phyloP scores from a whole-genome alignment of 495 filamentous ascomycete species.

The Neurospora sp. region DNA sequence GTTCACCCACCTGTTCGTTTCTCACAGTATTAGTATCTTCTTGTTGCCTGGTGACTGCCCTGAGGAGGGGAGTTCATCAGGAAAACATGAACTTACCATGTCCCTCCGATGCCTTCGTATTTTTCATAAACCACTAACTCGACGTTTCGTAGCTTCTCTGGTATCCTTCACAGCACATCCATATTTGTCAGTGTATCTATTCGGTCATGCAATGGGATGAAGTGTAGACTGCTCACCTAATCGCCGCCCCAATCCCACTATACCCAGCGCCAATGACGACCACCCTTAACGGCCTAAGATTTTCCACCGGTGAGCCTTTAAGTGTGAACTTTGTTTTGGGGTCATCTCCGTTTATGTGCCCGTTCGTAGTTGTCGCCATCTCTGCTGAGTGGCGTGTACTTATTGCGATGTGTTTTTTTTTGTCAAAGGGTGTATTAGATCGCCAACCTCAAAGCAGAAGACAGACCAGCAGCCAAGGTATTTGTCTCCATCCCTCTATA shows the following conservation, averaged over 20 bases:
- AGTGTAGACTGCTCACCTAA: constrained; percentile 11
- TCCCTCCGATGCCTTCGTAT: constrained; percentile 31
- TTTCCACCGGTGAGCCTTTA: constrained; percentile 35
- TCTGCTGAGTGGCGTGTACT: not conserved
- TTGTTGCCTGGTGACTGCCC: not conserved
- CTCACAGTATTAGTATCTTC: not conserved
- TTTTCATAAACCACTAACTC: constrained; percentile 36
- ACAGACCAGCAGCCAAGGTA: not conserved
- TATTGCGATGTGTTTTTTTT: not conserved
- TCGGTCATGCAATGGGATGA: not conserved
- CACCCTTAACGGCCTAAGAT: constrained; percentile 35
- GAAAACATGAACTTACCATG: constrained; percentile 21
- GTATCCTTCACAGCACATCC: constrained; percentile 19
- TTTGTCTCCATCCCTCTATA: not conserved
- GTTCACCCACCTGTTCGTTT: constrained; percentile 25
- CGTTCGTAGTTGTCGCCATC: not conserved
- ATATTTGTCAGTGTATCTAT: constrained; percentile 8
- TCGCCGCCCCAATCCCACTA: constrained; percentile 37
- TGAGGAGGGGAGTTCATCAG: not conserved
- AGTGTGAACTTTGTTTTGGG: constrained; percentile 15
- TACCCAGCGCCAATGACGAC: constrained; percentile 40
- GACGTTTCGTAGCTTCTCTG: constrained; percentile 31
- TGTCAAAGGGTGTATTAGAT: not conserved
- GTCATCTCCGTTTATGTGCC: not conserved
- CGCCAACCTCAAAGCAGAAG: not conserved